phyloP scores from a whole-genome alignment of 1,284 basidiomycete species.

The Marasmius sp. region DNA sequence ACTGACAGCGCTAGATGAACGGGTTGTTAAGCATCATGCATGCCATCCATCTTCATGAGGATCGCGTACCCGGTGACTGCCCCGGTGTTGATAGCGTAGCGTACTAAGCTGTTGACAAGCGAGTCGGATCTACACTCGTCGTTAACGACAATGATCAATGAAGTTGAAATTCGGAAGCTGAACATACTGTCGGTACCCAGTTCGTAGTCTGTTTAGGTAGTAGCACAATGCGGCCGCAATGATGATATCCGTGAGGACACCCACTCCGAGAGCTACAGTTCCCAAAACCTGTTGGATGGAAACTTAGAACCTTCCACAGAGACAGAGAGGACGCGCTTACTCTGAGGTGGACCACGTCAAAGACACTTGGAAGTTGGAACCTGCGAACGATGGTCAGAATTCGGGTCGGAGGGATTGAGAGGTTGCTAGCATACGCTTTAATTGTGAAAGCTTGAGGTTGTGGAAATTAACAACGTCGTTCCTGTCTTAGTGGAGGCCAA shows the following conservation, averaged over 20 bases:
- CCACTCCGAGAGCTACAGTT: constrained; percentile 40
- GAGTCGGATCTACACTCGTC: constrained; percentile 48
- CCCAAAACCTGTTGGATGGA: constrained; percentile 34
- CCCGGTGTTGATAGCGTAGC: constrained; percentile 58
- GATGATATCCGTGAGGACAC: constrained; percentile 45
- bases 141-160: not conserved
- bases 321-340: constrained; percentile 19
- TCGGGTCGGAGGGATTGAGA: not conserved
- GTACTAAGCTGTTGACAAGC: constrained; percentile 48
- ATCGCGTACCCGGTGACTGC: constrained; percentile 51
- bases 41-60: not conserved
- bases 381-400: constrained; percentile 14
- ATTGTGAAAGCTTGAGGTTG: constrained; percentile 38
- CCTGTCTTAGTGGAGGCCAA: not conserved
- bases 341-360: constrained; percentile 32
- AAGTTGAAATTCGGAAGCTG: not conserved
- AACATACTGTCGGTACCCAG: constrained; percentile 41
- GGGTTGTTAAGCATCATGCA: not conserved
- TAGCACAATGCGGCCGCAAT: constrained; percentile 50
- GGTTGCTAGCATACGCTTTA: constrained; percentile 38
- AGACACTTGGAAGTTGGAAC: constrained; percentile 35
- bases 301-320: not conserved
- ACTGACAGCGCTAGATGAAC: constrained; percentile 49
- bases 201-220: constrained; percentile 51
- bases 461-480: not conserved